These are phyloP conservation scores for Lagenidium sp. DNA, from an alignment of 352 stramenopile genomes.

Conservation along the genomic window DNA sequence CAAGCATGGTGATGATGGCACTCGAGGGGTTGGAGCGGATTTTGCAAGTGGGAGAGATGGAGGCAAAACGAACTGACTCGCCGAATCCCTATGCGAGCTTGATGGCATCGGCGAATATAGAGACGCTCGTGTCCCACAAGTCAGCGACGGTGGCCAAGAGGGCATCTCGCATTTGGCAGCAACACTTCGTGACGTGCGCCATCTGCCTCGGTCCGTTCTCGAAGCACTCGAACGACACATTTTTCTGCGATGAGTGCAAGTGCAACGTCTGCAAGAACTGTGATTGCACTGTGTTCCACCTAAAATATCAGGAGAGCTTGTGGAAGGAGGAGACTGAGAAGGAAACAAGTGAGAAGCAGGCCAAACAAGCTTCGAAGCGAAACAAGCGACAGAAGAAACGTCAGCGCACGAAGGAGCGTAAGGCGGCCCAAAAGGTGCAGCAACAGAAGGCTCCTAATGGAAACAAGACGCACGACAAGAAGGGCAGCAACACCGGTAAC, in stretches of 20 bases:
- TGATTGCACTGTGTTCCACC: slow-evolving; percentile 96
- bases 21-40: slow-evolving; percentile 96
- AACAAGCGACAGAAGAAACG: slow-evolving; percentile 83
- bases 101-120: slow-evolving; percentile 88
- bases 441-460: slow-evolving; percentile 16
- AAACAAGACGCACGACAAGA: slow-evolving; percentile 26
- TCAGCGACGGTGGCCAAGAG: slow-evolving; percentile 93
- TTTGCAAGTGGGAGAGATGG: slow-evolving; percentile 91
- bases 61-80: slow-evolving; percentile 74
- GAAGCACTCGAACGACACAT: slow-evolving; percentile 91
- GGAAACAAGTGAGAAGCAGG: slow-evolving; percentile 85
- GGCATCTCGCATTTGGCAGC: slow-evolving; percentile 95
- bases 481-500: slow-evolving; percentile 29
- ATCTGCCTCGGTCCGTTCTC: slow-evolving; percentile 95
- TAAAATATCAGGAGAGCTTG: slow-evolving; percentile 95
- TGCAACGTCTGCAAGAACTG: slow-evolving; percentile 97
- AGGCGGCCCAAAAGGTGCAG: slow-evolving; percentile 50
- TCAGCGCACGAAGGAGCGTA: slow-evolving; percentile 74
- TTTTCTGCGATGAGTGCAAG: slow-evolving; percentile 98
- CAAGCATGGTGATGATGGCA: slow-evolving; percentile 98
- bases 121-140: slow-evolving; percentile 92
- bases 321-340: slow-evolving; percentile 93
- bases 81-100: slow-evolving; percentile 87
- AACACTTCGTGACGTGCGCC: slow-evolving; percentile 97
- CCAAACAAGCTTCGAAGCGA: slow-evolving; percentile 78